Conservation (phyloP, 2,329 filamentous ascomycete genomes). For the Fusarium sp. region DNA sequence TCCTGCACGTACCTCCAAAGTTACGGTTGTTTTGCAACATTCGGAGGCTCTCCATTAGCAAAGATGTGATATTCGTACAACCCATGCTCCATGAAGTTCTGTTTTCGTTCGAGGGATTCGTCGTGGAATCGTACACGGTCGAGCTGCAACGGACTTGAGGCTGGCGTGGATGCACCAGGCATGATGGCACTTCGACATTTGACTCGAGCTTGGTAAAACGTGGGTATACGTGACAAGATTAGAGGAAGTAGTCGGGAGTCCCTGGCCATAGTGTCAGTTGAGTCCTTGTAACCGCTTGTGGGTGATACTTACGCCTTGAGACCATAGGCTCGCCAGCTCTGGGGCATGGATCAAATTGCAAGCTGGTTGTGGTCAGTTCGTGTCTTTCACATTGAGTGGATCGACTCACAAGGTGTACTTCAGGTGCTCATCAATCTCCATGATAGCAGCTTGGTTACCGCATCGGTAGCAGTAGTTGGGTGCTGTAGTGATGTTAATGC, state of each 20-base stretch:
- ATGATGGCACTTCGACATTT: constrained; percentile 28
- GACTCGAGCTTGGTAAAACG: constrained; percentile 39
- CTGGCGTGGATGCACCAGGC: constrained; percentile 26
- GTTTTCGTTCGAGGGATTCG: constrained; percentile 30
- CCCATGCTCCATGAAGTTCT: constrained; percentile 31
- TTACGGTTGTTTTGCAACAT: constrained; percentile 19
- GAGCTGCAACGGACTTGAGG: constrained; percentile 32
- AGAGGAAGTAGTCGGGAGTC: constrained; percentile 99
- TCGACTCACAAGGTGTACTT: constrained; percentile 97
- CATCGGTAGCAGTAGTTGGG: constrained; percentile 99
- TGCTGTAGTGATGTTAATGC: constrained; percentile 56
- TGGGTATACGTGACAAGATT: constrained; percentile 53
- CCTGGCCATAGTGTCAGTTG: constrained; percentile 54
- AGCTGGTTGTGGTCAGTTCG: constrained; percentile 64
- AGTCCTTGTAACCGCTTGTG: not conserved
- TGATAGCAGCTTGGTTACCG: constrained; percentile 99
- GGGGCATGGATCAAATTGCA: constrained; percentile 99
- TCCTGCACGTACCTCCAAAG: constrained; percentile 20
- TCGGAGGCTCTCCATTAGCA: constrained; percentile 33
- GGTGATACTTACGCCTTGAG: constrained; percentile 75
- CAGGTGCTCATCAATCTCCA: constrained; percentile 99
- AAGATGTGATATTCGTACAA: constrained; percentile 36
- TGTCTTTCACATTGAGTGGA: not conserved
- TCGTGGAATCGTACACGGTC: constrained; percentile 46
- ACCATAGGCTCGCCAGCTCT: constrained; percentile 99